Percentiles rank a stretch among this genome's conserved stretches.
Conservation (phyloP, 768 basidiomycete genomes). For the Dioszegia aurantiaca region DNA sequence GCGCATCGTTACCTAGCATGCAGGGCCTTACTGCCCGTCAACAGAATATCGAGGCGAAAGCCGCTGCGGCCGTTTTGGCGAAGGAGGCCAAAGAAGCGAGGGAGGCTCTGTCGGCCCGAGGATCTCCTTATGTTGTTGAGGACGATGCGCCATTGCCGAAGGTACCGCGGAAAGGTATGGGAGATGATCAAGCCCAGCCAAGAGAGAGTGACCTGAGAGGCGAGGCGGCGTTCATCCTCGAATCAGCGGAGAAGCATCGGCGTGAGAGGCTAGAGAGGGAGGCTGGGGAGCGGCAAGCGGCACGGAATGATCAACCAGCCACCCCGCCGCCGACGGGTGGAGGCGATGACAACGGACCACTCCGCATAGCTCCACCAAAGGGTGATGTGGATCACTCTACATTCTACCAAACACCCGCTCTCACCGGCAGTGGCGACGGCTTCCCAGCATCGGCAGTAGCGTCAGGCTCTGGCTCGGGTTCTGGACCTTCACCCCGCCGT, state of each 20-base stretch:
- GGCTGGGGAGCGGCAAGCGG: not conserved
- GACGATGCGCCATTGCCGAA: slow-evolving; percentile 20
- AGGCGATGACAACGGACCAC: not conserved
- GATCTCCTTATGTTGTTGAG: slow-evolving; percentile 7
- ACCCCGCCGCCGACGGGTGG: slow-evolving; percentile 12
- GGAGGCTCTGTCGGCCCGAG: slow-evolving; percentile 1
- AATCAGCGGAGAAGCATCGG: slow-evolving; percentile 15
- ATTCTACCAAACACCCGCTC: slow-evolving; percentile 1
- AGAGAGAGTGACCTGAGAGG: slow-evolving; percentile 25
- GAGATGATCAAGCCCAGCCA: slow-evolving; percentile 21
- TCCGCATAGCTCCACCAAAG: not conserved
- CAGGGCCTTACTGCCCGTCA: not conserved
- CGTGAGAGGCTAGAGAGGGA: slow-evolving; percentile 5
- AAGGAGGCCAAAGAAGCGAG: slow-evolving; percentile 3
- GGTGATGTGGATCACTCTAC: slow-evolving; percentile 5
- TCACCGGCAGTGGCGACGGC: slow-evolving; percentile 2
- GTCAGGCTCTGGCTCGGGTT: not conserved
- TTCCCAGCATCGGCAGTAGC: not conserved
- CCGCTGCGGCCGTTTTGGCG: not conserved
- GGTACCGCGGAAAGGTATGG: slow-evolving; percentile 31
- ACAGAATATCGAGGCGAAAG: not conserved
- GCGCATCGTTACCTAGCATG: not conserved
- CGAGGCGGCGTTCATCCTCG: slow-evolving; percentile 24
- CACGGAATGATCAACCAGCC: not conserved
- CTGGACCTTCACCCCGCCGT: not conserved